A percentile compares a stretch with the other conserved stretches of the same genome.
Conservation (phyloP, 1,284 basidiomycete species). For the Veloboletus limbatus region DNA sequence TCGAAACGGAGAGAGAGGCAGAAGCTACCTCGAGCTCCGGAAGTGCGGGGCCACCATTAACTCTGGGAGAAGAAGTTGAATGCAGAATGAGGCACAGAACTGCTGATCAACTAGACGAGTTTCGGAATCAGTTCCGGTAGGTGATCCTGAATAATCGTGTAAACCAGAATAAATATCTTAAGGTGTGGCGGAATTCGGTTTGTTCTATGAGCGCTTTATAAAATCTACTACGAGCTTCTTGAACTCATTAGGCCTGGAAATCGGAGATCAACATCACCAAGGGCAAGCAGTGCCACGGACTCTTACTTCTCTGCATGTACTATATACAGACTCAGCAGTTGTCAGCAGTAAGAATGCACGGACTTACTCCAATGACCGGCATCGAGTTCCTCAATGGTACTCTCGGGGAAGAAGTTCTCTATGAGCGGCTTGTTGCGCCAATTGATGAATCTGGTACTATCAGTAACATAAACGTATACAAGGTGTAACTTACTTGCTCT, state of each 20-base stretch:
- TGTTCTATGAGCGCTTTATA: constrained; percentile 26
- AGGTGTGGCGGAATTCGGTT: not conserved
- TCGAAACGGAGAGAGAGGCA: not conserved
- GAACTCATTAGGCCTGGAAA: constrained; percentile 46
- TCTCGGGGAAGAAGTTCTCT: constrained; percentile 66
- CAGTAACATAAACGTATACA: not conserved
- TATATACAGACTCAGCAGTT: constrained; percentile 23
- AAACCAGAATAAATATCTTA: not conserved
- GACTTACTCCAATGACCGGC: constrained; percentile 67
- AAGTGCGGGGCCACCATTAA: not conserved
- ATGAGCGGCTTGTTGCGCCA: constrained; percentile 56
- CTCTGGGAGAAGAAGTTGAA: too few species aligned
- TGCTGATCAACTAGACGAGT: not conserved
- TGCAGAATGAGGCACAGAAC: too few species aligned
- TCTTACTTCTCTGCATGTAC: constrained; percentile 60
- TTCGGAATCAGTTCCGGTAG: not conserved
- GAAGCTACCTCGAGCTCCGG: not conserved
- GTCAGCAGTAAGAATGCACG: not conserved
- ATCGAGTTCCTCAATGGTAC: constrained; percentile 52
- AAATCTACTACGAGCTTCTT: constrained; percentile 42
- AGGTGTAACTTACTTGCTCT: constrained; percentile 57
- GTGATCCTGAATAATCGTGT: not conserved
- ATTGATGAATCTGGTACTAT: constrained; percentile 62
- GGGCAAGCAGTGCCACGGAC: not conserved
- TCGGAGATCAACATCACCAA: not conserved